Conservation (phyloP, 805 yeast species). For the Wickerhamomyces xylosicus region DNA sequence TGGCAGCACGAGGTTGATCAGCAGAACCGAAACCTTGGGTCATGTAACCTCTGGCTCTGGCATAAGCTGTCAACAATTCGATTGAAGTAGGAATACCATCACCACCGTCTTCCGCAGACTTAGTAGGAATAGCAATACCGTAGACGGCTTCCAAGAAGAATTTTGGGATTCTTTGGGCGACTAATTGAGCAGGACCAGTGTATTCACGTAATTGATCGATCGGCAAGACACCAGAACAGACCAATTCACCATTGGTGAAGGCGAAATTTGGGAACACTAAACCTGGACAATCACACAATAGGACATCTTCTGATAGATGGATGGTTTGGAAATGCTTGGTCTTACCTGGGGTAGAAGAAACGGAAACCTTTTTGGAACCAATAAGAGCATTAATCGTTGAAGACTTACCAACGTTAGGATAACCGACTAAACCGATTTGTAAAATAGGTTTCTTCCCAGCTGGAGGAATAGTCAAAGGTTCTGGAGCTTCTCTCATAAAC, state of each 20-base stretch:
- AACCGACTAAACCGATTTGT: conserved; percentile 94
- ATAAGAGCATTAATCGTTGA: conserved; percentile 96
- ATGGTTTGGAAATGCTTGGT: conserved; percentile 98
- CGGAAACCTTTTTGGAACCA: conserved; percentile 96
- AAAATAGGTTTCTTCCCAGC: conserved; percentile 53
- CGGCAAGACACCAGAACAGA: conserved; percentile 97
- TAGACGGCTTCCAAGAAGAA: conserved; percentile 82
- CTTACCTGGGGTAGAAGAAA: conserved; percentile 96
- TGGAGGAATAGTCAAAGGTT: conserved; percentile 40
- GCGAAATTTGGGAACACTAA: conserved; percentile 97
- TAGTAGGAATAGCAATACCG: conserved; percentile 80
- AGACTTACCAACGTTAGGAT: conserved; percentile 94
- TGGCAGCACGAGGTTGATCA: conserved; percentile 89
- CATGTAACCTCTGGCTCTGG: conserved; percentile 95
- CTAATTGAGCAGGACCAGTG: conserved; percentile 79
- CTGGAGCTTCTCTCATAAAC: conserved; percentile 73
- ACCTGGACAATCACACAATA: conserved; percentile 98
- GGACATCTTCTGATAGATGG: conserved; percentile 67
- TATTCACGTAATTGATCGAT: conserved; percentile 93
- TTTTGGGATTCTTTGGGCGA: conserved; percentile 83
- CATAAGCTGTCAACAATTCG: conserved; percentile 84
- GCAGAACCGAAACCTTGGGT: conserved; percentile 96
- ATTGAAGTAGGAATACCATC: conserved; percentile 81
- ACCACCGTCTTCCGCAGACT: conserved; percentile 79
- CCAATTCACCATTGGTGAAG: conserved; percentile 90